Evolutionary conservation across 805 yeast genomes (phyloP).

Genomic region (Barnettozyma sp.): DNA sequence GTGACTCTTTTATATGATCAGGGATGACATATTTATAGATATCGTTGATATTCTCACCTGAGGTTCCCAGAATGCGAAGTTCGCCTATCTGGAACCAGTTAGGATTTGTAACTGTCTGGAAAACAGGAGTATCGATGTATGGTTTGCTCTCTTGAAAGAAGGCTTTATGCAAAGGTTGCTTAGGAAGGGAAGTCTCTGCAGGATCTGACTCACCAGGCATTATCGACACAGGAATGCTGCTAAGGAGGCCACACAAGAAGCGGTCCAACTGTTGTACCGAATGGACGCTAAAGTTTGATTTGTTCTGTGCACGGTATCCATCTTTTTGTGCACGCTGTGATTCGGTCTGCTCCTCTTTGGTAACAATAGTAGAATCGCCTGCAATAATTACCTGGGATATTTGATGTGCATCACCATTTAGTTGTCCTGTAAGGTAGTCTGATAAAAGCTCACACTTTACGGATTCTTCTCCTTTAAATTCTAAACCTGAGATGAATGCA

Average conservation of each 20-base stretch:
- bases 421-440: constrained; percentile 67
- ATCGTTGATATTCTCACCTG: constrained; percentile 84
- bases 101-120: constrained; percentile 62
- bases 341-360: constrained; percentile 17
- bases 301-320: constrained; percentile 43
- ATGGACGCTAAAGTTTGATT: constrained; percentile 42
- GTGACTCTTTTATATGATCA: constrained; percentile 26
- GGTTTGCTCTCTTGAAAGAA: constrained; percentile 46
- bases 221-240: constrained; percentile 60
- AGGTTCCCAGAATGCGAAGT: constrained; percentile 56
- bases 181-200: constrained; percentile 78
- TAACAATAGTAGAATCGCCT: constrained; percentile 54
- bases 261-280: constrained; percentile 51
- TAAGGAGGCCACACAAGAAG: constrained; percentile 48
- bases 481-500: constrained; percentile 74
- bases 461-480: constrained; percentile 42
- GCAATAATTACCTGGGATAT: constrained; percentile 55
- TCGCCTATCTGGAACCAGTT: constrained; percentile 56
- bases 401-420: constrained; percentile 35
- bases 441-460: constrained; percentile 49
- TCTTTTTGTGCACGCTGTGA: constrained; percentile 19
- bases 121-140: constrained; percentile 32
- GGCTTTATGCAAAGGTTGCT: constrained; percentile 80
- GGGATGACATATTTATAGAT: constrained; percentile 58
- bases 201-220: constrained; percentile 89